Percentiles rank a stretch among this genome's conserved stretches.
These are phyloP conservation scores for Erythrophleum fordii DNA, from an alignment of 306 rosid genomes.

Conservation along the genomic window DNA sequence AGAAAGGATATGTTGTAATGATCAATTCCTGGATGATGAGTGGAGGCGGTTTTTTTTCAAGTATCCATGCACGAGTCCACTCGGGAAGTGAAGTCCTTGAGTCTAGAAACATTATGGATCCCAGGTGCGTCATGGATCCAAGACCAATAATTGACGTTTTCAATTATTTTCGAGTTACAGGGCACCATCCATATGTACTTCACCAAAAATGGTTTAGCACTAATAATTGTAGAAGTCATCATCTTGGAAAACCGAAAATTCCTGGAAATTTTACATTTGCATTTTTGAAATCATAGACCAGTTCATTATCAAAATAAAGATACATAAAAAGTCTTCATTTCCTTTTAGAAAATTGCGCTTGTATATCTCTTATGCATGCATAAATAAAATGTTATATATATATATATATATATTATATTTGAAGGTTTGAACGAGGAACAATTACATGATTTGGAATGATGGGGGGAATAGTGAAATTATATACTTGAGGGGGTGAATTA, in stretches of 20 bases:
- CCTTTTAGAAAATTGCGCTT: neutral
- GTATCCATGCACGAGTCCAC: slow-evolving; percentile 33
- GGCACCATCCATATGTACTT: neutral
- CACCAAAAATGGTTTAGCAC: neutral
- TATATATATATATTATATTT: neutral
- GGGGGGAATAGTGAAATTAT: neutral
- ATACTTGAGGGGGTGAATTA: neutral
- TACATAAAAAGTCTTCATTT: neutral
- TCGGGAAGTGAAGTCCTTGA: slow-evolving; percentile 49
- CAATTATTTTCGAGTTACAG: slow-evolving; percentile 2
- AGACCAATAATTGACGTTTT: slow-evolving; percentile 23
- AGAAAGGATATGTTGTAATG: neutral
- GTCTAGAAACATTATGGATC: slow-evolving; percentile 45
- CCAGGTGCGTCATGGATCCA: slow-evolving; percentile 42
- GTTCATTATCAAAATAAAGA: neutral
- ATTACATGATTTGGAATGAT: slow-evolving; percentile 3
- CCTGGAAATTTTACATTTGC: slow-evolving; percentile 1
- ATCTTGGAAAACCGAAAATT: neutral
- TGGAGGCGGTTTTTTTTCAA: neutral
- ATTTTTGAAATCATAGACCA: neutral
- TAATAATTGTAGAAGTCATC: neutral
- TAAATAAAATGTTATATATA: neutral
- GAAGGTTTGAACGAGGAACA: neutral
- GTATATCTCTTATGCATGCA: neutral
- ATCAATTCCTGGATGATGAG: neutral